Percentiles rank a stretch among this genome's conserved stretches.
Evolutionary conservation across 2,329 filamentous ascomycete genomes (phyloP).

Genomic region (Ceratocystis lukuohia): DNA sequence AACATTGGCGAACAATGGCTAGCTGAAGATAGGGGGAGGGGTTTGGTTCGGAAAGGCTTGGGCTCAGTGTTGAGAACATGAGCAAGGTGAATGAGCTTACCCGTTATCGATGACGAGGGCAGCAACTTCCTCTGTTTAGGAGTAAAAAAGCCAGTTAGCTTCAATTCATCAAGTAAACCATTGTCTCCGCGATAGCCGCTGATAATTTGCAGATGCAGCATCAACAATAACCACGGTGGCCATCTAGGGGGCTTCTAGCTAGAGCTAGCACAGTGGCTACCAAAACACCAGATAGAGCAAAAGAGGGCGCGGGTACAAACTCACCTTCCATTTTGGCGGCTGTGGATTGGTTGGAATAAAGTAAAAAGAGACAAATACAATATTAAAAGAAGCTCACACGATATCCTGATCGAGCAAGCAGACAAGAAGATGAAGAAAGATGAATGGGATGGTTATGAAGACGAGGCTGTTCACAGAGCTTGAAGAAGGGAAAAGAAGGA

Average conservation of each 20-base stretch:
- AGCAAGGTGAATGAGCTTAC: conserved; percentile 51
- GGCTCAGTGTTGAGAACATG: conserved; percentile 26
- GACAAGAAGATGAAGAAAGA: conserved; percentile 19
- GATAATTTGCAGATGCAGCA: background rate
- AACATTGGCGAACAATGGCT: conserved; percentile 13
- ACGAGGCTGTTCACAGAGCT: conserved; percentile 20
- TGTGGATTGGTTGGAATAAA: conserved; percentile 20
- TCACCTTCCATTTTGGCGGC: conserved; percentile 52
- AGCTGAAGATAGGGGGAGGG: conserved; percentile 14
- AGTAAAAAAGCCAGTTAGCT: conserved; percentile 3
- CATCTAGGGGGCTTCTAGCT: background rate
- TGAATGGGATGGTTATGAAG: conserved; percentile 16
- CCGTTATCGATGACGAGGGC: conserved; percentile 99
- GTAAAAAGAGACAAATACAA: conserved; percentile 20
- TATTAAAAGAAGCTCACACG: conserved; percentile 21
- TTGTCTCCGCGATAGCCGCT: background rate
- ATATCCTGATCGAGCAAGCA: conserved; percentile 22
- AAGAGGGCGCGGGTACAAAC: conserved; percentile 33
- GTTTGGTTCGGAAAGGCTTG: conserved; percentile 15
- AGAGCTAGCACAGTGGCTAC: conserved; percentile 10
- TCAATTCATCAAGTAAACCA: background rate
- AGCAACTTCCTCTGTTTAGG: conserved; percentile 86
- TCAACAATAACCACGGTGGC: background rate
- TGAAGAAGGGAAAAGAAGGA: conserved; percentile 16
- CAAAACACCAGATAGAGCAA: conserved; percentile 11